A percentile compares a stretch with the other conserved stretches of the same genome.
These are phyloP conservation scores for Hibiscus trionum DNA, from an alignment of 345 rosid genomes.

Conservation along the genomic window DNA sequence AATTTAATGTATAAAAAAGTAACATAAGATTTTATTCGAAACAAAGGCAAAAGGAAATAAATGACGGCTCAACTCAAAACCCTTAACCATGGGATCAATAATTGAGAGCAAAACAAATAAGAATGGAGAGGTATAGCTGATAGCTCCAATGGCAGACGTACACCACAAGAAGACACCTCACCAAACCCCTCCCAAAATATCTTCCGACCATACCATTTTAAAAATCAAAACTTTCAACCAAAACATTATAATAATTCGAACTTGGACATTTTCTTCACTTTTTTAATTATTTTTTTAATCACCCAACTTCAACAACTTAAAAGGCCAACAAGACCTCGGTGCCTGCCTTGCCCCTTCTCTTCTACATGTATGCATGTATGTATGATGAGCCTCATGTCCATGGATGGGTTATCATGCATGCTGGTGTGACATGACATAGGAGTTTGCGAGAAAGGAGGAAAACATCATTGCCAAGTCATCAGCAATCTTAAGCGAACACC, in stretches of 20 bases:
- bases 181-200: constrained; percentile 16
- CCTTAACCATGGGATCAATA: too few relatives aligned
- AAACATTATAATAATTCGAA: neutral
- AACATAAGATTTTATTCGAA: too few relatives aligned
- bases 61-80: too few relatives aligned
- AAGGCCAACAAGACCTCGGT: neutral
- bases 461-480: constrained; percentile 65
- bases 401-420: neutral
- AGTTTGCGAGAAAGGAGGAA: constrained; percentile 34
- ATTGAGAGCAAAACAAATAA: too few relatives aligned
- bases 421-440: constrained; percentile 26
- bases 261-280: neutral
- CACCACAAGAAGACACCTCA: neutral
- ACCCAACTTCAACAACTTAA: neutral
- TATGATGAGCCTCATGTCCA: neutral
- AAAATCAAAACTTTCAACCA: neutral
- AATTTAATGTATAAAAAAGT: too few relatives aligned
- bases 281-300: neutral
- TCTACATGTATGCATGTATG: too few relatives aligned
- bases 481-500: constrained; percentile 17
- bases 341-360: neutral
- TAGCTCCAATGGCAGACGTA: neutral
- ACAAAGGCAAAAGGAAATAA: too few relatives aligned
- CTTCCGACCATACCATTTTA: constrained; percentile 18
- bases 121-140: too few relatives aligned